Evolutionary conservation across 2,329 filamentous ascomycete species (phyloP), one percentile per base, ranked within the genome.

Genomic region (Fusarium luffae): DNA sequence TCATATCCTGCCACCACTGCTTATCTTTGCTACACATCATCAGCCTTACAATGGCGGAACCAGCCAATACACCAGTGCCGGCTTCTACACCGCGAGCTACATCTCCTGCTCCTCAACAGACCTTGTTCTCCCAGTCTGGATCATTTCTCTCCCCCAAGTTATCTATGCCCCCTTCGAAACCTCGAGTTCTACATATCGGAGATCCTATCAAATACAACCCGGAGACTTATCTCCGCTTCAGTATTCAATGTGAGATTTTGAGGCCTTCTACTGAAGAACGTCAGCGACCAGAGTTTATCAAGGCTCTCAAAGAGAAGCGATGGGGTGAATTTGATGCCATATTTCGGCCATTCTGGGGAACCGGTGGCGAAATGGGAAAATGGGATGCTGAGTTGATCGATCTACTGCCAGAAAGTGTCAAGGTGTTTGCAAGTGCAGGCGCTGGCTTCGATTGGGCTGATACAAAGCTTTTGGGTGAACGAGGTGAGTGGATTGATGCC

Each of bases 161-260:
- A 48, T 56, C 75, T 41, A 63, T 74, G 50, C 58, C 75, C 1
- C 43, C 71, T 5, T 68, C 71, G 18, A 84, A 78, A 64, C 83
- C 79, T 46, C 86, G 90, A 68, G 90, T 96, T 63, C 86, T 97
- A 71, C 91, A 90, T 81, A 89, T 93, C 79, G 93, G 93, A 68
- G 92, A 94, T 75, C 81, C 83, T 11, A 77, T 85, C 61, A 81
- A 80, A 67, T 86, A 85, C 77, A 86, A 86, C 68, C 81, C 79
- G 1, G 76, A 79, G 3, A 84, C 83, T 1, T 85, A 85, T 70
- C 77, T 77, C 32, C 77, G 78, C 65, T 83, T 87, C 71, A 75
- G 78, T 28, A 48, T 76, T 0, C 77, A 74, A 19, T 88, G 84
- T 71, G 81, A 86, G 16, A 78, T 89, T 25, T 74, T 89, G 51